A percentile compares a stretch with the other conserved stretches of the same genome.
Conservation (phyloP, 371 early-diverging fungal species). For the Mortierella sp. region DNA sequence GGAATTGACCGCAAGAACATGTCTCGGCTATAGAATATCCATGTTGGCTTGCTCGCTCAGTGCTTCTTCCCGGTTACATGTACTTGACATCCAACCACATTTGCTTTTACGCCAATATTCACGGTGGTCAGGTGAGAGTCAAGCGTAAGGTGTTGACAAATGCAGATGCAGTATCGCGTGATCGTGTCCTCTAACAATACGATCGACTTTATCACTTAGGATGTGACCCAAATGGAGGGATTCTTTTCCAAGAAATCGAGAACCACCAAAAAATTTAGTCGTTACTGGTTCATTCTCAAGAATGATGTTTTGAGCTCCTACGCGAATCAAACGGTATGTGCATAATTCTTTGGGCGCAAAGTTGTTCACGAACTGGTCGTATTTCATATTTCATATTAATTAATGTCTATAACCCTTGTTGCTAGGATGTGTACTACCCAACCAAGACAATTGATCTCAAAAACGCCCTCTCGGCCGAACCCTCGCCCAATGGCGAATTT, state of each 20-base stretch:
- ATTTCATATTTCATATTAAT: background rate
- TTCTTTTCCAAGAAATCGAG: constrained; percentile 68
- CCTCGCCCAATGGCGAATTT: constrained; percentile 40
- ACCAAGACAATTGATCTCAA: constrained; percentile 79
- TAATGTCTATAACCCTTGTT: background rate
- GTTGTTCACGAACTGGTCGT: no score
- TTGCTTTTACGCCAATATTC: constrained; percentile 80
- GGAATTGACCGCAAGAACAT: background rate
- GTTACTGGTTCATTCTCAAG: constrained; percentile 80
- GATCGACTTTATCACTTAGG: constrained; percentile 38
- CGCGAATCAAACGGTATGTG: constrained; percentile 66
- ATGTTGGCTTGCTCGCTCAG: constrained; percentile 79
- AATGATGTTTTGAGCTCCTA: constrained; percentile 75
- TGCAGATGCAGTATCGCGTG: background rate
- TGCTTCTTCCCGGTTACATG: constrained; percentile 77
- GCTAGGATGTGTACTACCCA: constrained; percentile 77
- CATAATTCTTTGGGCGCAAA: background rate
- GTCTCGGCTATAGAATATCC: constrained; percentile 69
- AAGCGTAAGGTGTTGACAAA: background rate
- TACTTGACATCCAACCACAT: constrained; percentile 78
- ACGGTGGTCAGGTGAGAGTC: constrained; percentile 41
- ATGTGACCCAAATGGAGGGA: constrained; percentile 72
- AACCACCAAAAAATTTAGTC: constrained; percentile 60
- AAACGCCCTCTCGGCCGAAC: constrained; percentile 65
- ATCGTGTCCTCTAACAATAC: background rate